Percentiles rank a stretch among this genome's conserved stretches.
These are phyloP conservation scores for Vaccinium macrocarpon DNA, from an alignment of 148 eudicot species.

Conservation along the genomic window DNA sequence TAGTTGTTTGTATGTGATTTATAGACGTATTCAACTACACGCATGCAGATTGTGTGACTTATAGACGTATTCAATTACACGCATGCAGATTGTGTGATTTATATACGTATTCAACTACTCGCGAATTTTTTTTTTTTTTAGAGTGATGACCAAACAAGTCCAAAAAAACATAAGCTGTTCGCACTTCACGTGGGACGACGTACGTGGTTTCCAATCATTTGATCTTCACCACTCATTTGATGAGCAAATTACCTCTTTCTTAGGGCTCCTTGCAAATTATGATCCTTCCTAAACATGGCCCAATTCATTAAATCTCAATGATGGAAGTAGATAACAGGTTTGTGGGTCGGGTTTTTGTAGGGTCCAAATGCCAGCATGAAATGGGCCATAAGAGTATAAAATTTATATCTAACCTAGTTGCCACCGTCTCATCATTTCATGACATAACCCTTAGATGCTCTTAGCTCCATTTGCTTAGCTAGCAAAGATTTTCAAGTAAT, in stretches of 20 bases:
- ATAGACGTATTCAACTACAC: no score
- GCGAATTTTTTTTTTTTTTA: no score
- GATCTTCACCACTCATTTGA: neutral
- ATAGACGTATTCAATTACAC: no score
- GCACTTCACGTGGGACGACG: no score
- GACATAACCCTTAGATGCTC: no score
- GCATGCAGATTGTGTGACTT: no score
- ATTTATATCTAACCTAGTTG: neutral
- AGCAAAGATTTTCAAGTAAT: no score
- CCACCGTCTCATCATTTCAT: no score
- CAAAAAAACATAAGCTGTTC: neutral
- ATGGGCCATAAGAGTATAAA: neutral
- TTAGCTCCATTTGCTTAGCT: no score
- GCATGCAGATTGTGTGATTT: no score
- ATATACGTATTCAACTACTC: no score
- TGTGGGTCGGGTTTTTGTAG: conserved; percentile 13
- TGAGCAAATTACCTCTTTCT: conserved; percentile 2
- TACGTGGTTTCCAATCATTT: conserved; percentile 5
- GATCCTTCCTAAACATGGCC: neutral
- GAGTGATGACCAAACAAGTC: neutral
- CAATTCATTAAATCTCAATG: conserved; percentile 15
- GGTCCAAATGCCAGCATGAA: conserved; percentile 16
- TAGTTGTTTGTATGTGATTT: no score
- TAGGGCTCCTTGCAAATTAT: neutral
- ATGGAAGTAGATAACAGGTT: conserved; percentile 6